A percentile compares a stretch with the other conserved stretches of the same genome.
Conservation (phyloP, 371 early-diverging fungal species). For the Coemansia sp. region DNA sequence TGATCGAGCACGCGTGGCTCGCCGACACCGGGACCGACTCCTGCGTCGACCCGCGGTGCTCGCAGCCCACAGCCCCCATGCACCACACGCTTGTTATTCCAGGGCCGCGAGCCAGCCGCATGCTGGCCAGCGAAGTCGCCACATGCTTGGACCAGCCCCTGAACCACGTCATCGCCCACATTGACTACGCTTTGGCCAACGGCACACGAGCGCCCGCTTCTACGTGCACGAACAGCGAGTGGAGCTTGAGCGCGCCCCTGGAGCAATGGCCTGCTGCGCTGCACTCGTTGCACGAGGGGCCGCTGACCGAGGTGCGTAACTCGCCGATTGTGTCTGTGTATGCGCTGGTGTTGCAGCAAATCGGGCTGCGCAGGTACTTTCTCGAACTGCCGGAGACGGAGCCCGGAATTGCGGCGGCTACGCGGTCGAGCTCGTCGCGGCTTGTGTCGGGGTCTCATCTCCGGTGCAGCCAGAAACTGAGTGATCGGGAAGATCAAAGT, state of each 20-base stretch:
- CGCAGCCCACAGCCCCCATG: conserved; percentile 9
- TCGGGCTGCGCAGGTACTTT: conserved; percentile 47
- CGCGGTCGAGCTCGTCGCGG: conserved; percentile 23
- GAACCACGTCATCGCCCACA: conserved; percentile 30
- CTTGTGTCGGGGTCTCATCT: background rate
- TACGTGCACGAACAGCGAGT: background rate
- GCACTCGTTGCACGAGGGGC: conserved; percentile 2
- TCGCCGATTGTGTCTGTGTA: conserved; percentile 52
- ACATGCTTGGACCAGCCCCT: conserved; percentile 45
- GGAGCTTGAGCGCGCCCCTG: conserved; percentile 5
- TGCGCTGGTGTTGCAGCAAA: conserved; percentile 49
- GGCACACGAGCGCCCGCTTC: conserved; percentile 10
- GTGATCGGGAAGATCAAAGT: background rate
- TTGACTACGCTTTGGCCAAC: conserved; percentile 24
- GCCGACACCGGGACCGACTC: background rate
- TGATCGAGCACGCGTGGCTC: conserved; percentile 54
- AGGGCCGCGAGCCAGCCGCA: conserved; percentile 25
- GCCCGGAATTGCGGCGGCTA: background rate
- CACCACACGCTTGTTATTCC: conserved; percentile 33
- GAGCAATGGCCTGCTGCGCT: conserved; percentile 22
- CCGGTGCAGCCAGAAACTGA: too few relatives aligned
- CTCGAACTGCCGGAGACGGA: conserved; percentile 21
- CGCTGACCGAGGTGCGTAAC: conserved; percentile 43
- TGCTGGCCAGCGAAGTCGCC: conserved; percentile 43
- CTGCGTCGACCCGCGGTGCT: conserved; percentile 12